Evolutionary conservation across 257 asterid species (phyloP), one percentile per base, ranked within the genome.

Genomic region (Linaria vulgaris): DNA sequence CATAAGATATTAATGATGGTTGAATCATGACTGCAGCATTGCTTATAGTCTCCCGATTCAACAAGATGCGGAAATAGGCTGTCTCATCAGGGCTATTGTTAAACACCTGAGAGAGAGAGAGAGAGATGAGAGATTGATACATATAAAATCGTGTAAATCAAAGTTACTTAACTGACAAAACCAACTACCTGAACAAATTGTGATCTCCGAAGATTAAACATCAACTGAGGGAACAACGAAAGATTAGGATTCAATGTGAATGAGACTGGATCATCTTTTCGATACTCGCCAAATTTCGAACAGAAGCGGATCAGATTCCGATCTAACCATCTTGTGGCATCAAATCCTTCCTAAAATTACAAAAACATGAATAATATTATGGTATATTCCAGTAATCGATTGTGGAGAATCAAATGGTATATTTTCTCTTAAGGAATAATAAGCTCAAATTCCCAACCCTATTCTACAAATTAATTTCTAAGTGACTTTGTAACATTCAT

Each of bases 61-160:
- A 80, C 80, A 86, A 76, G 67, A 94, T 82, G 72, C 99, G 97
- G 84, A 94, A 94, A 72, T 87, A 94, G 75, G 99, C 97, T 0
- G 99, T 90, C 83, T 94, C 99, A 44, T 94, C 99, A 4, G 99
- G 99, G 73, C 99, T 94, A 67, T 90, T 94, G 68, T 94, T 94
- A 68, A 94, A 94, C 65, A 87, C 99, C 99, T 94, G 38, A 59
- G 45, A 69, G 38, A 19, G 63, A 53, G 53, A 50, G 27, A 74
- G 48, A 72, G 20, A 12, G 38, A 52, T 52, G 31, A 2, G 14
- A 31, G 47, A 16, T 9, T 17, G 23, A 43, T 22, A 34, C 41
- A 34, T 34, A 7, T 3, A 37, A 27, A 25, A 24, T 54, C 19
- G 17, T 17, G 49, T 15, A 45, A 20, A 23, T 50, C 16, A 20